Base-by-base conservation (phyloP, 2,329 filamentous ascomycete genomes). In the Ceratocystiopsis brevicomis region DNA sequence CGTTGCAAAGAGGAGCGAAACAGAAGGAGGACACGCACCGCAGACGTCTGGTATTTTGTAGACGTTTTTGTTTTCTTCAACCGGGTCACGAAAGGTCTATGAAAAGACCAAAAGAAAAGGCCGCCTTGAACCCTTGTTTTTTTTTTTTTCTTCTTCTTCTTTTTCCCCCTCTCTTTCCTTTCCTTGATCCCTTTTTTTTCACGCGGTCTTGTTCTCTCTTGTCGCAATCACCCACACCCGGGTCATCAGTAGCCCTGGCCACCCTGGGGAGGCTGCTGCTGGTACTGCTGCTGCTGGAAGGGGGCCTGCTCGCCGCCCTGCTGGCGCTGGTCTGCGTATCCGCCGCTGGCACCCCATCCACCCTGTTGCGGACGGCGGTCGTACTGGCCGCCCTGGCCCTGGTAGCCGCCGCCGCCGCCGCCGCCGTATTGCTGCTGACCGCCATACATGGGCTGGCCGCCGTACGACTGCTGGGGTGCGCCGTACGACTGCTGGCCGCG, bases 321-420 rank as follows among this genome's bases (percentile, higher is more conserved):
- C n/a, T n/a, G 18, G 54, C 66, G 48, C 70, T 64, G 17, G 59
- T 54, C 51, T 73, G 72, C 41, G 61, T 64, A 48, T 69, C 71
- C 37, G 46, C 30, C 4, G 47, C 46, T 36, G 49, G 49, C 2
- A 32, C 44, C 54, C 54, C 66, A 41, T 59, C 63, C 65, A 10
- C 9, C 59, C 49, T 63, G 57, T 25, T 51, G 46, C 5, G 58
- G 63, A 25, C 60, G 58, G 25, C 59, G 59, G 36, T 61, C 62
- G 48, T 70, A 72, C 32, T 53, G 53, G 4, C 53, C 51, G 11
- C 47, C 51, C 33, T 59, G 57, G 44, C 54, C 54, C 3, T 54
- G 53, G 47, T 64, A 64, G 11, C 32, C 32, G 32, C 32, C 32
- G 32, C 32, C 19, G 19, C 19, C 63, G 42, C 64, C 59, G 13